Evolutionary conservation across 2,329 filamentous ascomycete species (phyloP).

Genomic region (Alternaria sp.): DNA sequence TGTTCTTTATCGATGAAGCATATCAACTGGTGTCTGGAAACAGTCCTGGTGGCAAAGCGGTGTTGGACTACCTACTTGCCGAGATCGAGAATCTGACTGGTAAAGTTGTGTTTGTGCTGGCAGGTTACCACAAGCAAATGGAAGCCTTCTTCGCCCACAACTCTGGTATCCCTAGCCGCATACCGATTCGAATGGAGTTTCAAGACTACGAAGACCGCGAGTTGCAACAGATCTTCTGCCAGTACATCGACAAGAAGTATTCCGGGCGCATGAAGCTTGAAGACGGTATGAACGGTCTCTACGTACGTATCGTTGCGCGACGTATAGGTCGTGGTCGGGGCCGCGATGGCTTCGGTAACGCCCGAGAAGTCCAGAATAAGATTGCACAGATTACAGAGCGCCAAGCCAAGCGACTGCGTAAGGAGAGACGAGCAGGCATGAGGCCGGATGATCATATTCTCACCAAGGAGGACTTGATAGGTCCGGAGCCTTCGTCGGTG

Average conservation of each 20-base stretch:
- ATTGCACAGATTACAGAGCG: constrained; percentile 64
- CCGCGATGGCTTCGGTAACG: constrained; percentile 75
- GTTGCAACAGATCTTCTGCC: constrained; percentile 67
- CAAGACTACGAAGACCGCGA: constrained; percentile 73
- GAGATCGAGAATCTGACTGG: constrained; percentile 77
- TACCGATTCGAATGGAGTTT: constrained; percentile 72
- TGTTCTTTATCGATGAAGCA: constrained; percentile 80
- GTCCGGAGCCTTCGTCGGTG: constrained; percentile 68
- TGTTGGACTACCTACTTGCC: constrained; percentile 74
- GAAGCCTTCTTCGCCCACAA: constrained; percentile 79
- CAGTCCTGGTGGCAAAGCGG: constrained; percentile 65
- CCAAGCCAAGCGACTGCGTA: constrained; percentile 65
- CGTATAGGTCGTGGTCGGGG: constrained; percentile 70
- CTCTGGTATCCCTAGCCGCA: constrained; percentile 72
- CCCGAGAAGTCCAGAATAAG: constrained; percentile 71
- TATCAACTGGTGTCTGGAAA: constrained; percentile 73
- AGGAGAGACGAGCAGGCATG: constrained; percentile 55
- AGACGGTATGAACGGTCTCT: constrained; percentile 67
- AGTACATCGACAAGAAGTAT: constrained; percentile 59
- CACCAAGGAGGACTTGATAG: constrained; percentile 74
- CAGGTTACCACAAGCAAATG: constrained; percentile 78
- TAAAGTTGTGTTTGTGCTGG: constrained; percentile 75
- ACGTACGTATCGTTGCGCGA: constrained; percentile 68
- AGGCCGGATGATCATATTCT: constrained; percentile 67
- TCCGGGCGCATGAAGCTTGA: constrained; percentile 54